These are phyloP conservation scores for Calonectria leucothoes DNA, from an alignment of 2,329 filamentous ascomycete species.

Conservation along the genomic window DNA sequence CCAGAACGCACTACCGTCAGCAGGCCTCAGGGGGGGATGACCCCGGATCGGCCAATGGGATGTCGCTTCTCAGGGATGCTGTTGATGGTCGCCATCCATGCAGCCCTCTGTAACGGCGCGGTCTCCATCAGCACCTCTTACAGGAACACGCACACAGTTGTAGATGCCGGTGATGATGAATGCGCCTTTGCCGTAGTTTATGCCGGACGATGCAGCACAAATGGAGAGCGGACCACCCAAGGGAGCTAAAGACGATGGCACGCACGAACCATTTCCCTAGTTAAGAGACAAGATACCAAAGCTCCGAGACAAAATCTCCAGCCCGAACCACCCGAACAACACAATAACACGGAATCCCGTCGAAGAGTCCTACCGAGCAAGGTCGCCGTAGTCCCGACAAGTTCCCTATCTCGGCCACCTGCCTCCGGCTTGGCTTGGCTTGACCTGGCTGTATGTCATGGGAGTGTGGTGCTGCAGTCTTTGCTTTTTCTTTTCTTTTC, in stretches of 20 bases:
- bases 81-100: slow-evolving; percentile 31
- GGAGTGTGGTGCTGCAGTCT: slow-evolving; percentile 9
- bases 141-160: slow-evolving; percentile 10
- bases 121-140: slow-evolving; percentile 27
- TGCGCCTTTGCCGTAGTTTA: slow-evolving; percentile 7
- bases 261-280: background rate
- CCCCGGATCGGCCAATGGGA: slow-evolving; percentile 35
- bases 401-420: slow-evolving; percentile 13
- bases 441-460: slow-evolving; percentile 2
- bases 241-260: background rate
- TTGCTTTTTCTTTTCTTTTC: slow-evolving; percentile 9
- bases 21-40: slow-evolving; percentile 19
- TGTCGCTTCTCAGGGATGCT: slow-evolving; percentile 34
- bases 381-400: slow-evolving; percentile 1
- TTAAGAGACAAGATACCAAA: slow-evolving; percentile 1
- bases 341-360: background rate
- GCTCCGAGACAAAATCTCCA: slow-evolving; percentile 7
- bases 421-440: slow-evolving; percentile 9
- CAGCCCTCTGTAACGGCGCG: slow-evolving; percentile 39
- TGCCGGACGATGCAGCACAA: background rate
- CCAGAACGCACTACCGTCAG: slow-evolving; percentile 21
- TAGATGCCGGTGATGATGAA: slow-evolving; percentile 11
- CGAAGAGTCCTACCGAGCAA: background rate
- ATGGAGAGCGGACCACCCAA: background rate
- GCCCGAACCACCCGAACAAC: background rate